Conservation (phyloP, 768 basidiomycete species). For the Hysterangium stoloniferum region DNA sequence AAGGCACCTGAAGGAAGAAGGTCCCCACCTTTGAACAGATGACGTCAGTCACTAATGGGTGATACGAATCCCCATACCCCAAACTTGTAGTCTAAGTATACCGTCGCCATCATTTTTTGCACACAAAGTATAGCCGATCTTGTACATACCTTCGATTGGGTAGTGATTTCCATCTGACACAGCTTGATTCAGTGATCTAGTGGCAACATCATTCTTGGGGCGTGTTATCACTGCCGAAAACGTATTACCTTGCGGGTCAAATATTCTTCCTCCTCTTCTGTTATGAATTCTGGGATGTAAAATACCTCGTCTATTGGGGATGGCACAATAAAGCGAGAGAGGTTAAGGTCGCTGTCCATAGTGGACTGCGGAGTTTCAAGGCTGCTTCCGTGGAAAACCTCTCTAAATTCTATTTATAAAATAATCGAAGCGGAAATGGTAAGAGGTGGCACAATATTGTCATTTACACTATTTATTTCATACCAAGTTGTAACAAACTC, state of each 20-base stretch:
- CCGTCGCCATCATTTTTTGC: not conserved
- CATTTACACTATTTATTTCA: too few relatives aligned
- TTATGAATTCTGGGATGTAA: constrained; percentile 75
- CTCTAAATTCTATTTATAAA: too few relatives aligned
- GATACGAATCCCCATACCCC: constrained; percentile 41
- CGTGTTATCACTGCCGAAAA: not conserved
- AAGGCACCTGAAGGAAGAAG: constrained; percentile 61
- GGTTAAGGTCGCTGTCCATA: not conserved
- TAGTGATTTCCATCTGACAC: constrained; percentile 73
- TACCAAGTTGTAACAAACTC: too few relatives aligned
- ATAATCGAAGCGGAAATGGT: too few relatives aligned
- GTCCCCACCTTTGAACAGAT: constrained; percentile 53
- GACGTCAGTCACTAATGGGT: constrained; percentile 4
- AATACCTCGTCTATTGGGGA: constrained; percentile 32
- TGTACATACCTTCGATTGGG: constrained; percentile 56
- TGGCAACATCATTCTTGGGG: not conserved
- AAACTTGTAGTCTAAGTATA: constrained; percentile 54
- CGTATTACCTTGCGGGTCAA: constrained; percentile 69
- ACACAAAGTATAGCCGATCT: not conserved
- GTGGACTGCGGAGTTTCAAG: not conserved
- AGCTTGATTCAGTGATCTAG: constrained; percentile 74
- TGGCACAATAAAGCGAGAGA: constrained; percentile 2
- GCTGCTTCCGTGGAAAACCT: too few relatives aligned
- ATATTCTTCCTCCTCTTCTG: constrained; percentile 67
- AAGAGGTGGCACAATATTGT: too few relatives aligned